Base-by-base conservation (phyloP, 176 grass and related monocot species). In the Avena atlantica region DNA sequence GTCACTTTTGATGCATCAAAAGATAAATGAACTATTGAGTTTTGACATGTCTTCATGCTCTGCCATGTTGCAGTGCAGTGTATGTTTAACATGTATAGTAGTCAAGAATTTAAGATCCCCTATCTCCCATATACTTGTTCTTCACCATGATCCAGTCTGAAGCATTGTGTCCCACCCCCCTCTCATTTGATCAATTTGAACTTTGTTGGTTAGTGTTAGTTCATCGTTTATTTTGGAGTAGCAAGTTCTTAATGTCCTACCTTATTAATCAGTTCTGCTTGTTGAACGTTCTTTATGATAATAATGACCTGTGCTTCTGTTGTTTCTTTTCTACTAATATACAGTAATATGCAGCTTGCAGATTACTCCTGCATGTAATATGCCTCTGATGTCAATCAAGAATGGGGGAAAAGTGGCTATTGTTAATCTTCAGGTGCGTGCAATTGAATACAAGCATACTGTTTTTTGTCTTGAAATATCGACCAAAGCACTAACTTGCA, bases 361-460 rank as follows among this genome's bases (percentile, higher is more conserved):
- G 90, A 98, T 98, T 86, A 94, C 93, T 82, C 96, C 92, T 85
- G 96, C 93, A 20, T 98, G 96, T 85, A 98, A 98, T 88, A 95
- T 98, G 65, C 96, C 96, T 81, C 79, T 94, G 73, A 82, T 92
- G 90, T 88, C 91, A 50, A 80, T 94, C 57, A 92, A 89, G 76
- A 92, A 94, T 76, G 90, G 92, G 62, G 96, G 93, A 12, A 92
- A 65, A 69, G 86, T 98, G 56, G 96, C 90, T 56, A 95, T 98
- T 87, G 92, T 98, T 78, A 98, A 98, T 82, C 96, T 95, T 94
- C 96, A 98, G 93, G 96, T 95, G 72, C 69, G 9, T 69, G 48
- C n/a, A 81, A 75, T 27, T 80, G n/a, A 82, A 10, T 79, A 8
- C 11, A 47, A 36, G 9, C 50, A 36, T 56, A 36, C 34, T 77